Percentiles rank a stretch among this genome's conserved stretches.
phyloP scores from a whole-genome alignment of 2,329 filamentous ascomycete genomes.

The Talaromyces piceae region DNA sequence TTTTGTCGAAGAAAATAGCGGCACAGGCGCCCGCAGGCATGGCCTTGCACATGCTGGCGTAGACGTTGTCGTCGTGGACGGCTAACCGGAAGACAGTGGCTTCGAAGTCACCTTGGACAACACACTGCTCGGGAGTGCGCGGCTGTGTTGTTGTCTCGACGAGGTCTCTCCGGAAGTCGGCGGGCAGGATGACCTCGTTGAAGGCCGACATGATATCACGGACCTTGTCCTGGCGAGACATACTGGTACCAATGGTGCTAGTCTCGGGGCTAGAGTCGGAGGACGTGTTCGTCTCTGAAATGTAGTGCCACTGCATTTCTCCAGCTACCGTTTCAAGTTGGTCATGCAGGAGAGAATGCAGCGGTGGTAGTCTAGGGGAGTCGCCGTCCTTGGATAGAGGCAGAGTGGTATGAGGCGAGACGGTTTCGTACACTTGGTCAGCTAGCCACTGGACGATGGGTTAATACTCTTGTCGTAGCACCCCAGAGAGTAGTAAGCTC shows the following conservation, averaged over 20 bases:
- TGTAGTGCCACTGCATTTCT: slow-evolving; percentile 28
- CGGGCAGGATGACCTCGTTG: slow-evolving; percentile 29
- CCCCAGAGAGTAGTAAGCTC: slow-evolving; percentile 14
- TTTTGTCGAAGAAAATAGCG: slow-evolving; percentile 38
- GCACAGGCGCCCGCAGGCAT: slow-evolving; percentile 37
- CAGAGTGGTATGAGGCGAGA: slow-evolving; percentile 23
- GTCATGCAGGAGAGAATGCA: slow-evolving; percentile 26
- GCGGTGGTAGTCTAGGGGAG: slow-evolving; percentile 21
- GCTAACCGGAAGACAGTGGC: slow-evolving; percentile 40
- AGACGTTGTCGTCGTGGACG: slow-evolving; percentile 38
- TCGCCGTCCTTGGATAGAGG: slow-evolving; percentile 26
- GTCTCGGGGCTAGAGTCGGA: neutral
- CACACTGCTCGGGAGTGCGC: slow-evolving; percentile 34
- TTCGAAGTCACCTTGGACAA: slow-evolving; percentile 38
- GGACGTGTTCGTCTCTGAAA: slow-evolving; percentile 13
- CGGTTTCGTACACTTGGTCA: slow-evolving; percentile 32
- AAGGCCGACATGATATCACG: slow-evolving; percentile 42
- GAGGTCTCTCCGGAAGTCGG: slow-evolving; percentile 36
- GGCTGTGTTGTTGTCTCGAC: slow-evolving; percentile 22
- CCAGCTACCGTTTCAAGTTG: slow-evolving; percentile 26
- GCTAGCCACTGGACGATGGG: slow-evolving; percentile 31
- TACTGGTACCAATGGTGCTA: slow-evolving; percentile 11
- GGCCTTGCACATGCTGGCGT: slow-evolving; percentile 33
- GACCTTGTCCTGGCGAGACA: slow-evolving; percentile 33
- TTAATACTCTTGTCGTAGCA: slow-evolving; percentile 2